Conservation (phyloP, 176 grass and related monocot genomes). For the Raddia distichophylla region DNA sequence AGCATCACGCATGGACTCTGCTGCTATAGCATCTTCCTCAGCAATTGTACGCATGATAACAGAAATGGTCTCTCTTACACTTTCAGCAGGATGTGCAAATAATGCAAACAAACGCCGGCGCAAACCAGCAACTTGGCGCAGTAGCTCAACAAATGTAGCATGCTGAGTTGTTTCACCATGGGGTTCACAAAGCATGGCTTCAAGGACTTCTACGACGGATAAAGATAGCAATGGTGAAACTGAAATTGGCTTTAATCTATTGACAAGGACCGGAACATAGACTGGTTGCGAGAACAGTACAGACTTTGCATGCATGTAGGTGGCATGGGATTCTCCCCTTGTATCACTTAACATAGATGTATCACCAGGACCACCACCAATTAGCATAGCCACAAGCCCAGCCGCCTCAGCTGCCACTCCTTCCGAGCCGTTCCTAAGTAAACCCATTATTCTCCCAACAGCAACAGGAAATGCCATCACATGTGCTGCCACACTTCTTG, state of each 20-base stretch:
- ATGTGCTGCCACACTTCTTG: slow-evolving; percentile 87
- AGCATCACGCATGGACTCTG: slow-evolving; percentile 98
- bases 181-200: slow-evolving; percentile 99
- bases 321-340: slow-evolving; percentile 95
- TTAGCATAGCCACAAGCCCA: slow-evolving; percentile 96
- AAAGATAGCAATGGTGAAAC: slow-evolving; percentile 92
- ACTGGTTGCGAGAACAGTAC: slow-evolving; percentile 78
- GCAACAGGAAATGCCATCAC: slow-evolving; percentile 95
- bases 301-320: slow-evolving; percentile 96
- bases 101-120: slow-evolving; percentile 90
- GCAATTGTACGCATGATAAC: slow-evolving; percentile 99
- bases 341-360: slow-evolving; percentile 73
- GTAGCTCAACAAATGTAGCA: slow-evolving; percentile 96
- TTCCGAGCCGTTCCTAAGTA: slow-evolving; percentile 97
- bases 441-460: slow-evolving; percentile 92
- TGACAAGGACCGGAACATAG: slow-evolving; percentile 86
- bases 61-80: slow-evolving; percentile 91
- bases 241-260: slow-evolving; percentile 80
- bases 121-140: slow-evolving; percentile 96
- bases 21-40: slow-evolving; percentile 98
- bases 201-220: slow-evolving; percentile 87
- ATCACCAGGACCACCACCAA: slow-evolving; percentile 92
- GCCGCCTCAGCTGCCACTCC: slow-evolving; percentile 95
- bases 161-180: slow-evolving; percentile 99
- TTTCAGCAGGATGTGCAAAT: slow-evolving; percentile 96